Evolutionary conservation across 129 eudicot genomes (phyloP), one percentile per base, ranked within the genome.

Genomic region (Escallonia herrerae): DNA sequence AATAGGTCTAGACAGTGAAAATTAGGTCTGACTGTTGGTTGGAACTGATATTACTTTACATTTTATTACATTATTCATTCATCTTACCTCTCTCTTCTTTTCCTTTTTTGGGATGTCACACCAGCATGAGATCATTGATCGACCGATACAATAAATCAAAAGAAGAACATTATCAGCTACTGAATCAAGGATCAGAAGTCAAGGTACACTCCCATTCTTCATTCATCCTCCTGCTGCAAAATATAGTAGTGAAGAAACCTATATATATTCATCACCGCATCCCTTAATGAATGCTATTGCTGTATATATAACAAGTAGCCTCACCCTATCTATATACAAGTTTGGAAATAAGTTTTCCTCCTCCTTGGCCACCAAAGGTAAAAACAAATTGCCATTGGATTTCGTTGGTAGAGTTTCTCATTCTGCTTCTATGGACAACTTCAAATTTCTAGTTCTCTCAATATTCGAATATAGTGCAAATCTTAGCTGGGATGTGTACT

Each of bases 91-190:
- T 59, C 11, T 14, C 2, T 68, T 38, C 40, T 37, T 9, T 2
- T 43, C 13, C 8, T 46, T 42, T 55, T 67, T 22, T 44, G 39
- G 15, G 15, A 8, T 15, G 2, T 56, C 53, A 40, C 43, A 43
- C 46, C 87, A 90, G 97, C 79, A 81, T 84, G 91, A 75, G 72
- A 81, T 86, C 95, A 53, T 75, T 78, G 51, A 81, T 86, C 15
- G 89, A 86, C 54, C 83, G 87, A 74, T 90, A 86, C 72, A 82
- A 75, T 59, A 80, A 74, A 67, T 43, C 62, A 4, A 79, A 77
- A 72, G 91, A 73, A 65, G 86, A 77, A 65, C 75, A 64, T 15
- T 49, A 73, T 56, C 89, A 81, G n/a, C 75, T 78, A 33, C 46
- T 56, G 45, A 74, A 60, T 76, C 70, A 83, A 2, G 72, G 44